Evolutionary conservation across 345 rosid species (phyloP).

Genomic region (Ricinus communis): DNA sequence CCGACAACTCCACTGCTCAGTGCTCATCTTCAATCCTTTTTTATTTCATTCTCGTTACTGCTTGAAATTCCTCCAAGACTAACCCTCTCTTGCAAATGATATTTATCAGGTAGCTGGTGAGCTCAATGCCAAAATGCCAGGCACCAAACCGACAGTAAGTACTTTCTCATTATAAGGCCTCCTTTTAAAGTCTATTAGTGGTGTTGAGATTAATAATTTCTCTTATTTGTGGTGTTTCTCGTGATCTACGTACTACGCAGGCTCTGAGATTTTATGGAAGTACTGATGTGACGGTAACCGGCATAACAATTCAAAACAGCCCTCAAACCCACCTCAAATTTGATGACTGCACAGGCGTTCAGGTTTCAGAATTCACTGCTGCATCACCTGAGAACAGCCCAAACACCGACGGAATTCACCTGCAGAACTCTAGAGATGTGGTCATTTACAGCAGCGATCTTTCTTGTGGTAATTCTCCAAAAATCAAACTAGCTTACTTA

Average conservation of each 20-base stretch:
- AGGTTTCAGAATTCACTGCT: constrained; percentile 55
- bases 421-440: constrained; percentile 72
- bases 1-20: background rate
- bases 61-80: no score
- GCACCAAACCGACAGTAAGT: constrained; percentile 74
- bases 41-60: no score
- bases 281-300: constrained; percentile 56
- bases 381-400: constrained; percentile 79
- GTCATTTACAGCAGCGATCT: constrained; percentile 52
- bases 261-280: constrained; percentile 86
- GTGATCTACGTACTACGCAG: constrained; percentile 49
- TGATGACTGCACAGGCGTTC: constrained; percentile 57
- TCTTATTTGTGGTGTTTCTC: background rate
- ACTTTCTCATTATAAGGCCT: constrained; percentile 1
- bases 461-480: constrained; percentile 62
- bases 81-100: background rate
- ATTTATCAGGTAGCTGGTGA: constrained; percentile 38
- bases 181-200: background rate
- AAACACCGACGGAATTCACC: constrained; percentile 86
- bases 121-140: constrained; percentile 48
- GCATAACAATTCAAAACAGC: constrained; percentile 87
- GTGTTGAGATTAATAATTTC: background rate
- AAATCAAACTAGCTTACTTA: background rate
- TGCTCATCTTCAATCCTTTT: background rate
- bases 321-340: constrained; percentile 89